A percentile compares a stretch with the other conserved stretches of the same genome.
Evolutionary conservation across 1,284 basidiomycete species (phyloP).

Genomic region (Pascua guehoae): DNA sequence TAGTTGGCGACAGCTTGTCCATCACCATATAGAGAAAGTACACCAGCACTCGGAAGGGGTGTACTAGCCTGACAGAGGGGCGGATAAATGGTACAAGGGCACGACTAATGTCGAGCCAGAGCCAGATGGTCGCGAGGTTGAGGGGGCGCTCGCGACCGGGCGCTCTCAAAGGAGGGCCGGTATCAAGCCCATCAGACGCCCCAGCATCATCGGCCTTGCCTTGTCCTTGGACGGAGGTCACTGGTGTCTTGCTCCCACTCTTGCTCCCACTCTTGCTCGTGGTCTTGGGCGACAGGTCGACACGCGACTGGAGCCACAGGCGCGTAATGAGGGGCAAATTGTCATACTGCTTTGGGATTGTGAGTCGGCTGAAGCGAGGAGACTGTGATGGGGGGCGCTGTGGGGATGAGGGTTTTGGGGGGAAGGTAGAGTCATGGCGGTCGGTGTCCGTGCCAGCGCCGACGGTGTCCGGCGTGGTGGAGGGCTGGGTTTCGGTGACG

Average conservation of each 20-base stretch:
- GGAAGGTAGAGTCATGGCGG: too few relatives aligned
- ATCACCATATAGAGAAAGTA: slow-evolving; percentile 2
- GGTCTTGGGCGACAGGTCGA: not conserved
- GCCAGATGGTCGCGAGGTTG: slow-evolving; percentile 1
- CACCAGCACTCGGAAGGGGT: slow-evolving; percentile 1
- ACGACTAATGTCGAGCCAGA: slow-evolving; percentile 10
- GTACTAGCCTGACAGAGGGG: not conserved
- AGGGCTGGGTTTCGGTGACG: too few relatives aligned
- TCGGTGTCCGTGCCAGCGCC: too few relatives aligned
- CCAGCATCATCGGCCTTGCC: not conserved
- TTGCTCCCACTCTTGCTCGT: not conserved
- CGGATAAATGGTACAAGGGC: not conserved
- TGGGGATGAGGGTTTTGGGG: too few relatives aligned
- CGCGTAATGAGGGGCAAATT: slow-evolving; percentile 3
- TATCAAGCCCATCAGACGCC: not conserved
- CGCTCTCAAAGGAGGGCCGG: not conserved
- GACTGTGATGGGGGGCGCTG: too few relatives aligned
- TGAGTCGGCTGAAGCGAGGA: slow-evolving; percentile 7
- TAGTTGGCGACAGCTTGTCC: slow-evolving; percentile 1
- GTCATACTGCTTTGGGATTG: slow-evolving; percentile 3
- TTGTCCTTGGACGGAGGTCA: not conserved
- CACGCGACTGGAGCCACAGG: slow-evolving; percentile 11
- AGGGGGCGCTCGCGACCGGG: not conserved
- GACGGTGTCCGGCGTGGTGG: too few relatives aligned
- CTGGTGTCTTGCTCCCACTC: not conserved